phyloP scores from a whole-genome alignment of 371 early-diverging fungal genomes.

The Haplosporangium sp. region DNA sequence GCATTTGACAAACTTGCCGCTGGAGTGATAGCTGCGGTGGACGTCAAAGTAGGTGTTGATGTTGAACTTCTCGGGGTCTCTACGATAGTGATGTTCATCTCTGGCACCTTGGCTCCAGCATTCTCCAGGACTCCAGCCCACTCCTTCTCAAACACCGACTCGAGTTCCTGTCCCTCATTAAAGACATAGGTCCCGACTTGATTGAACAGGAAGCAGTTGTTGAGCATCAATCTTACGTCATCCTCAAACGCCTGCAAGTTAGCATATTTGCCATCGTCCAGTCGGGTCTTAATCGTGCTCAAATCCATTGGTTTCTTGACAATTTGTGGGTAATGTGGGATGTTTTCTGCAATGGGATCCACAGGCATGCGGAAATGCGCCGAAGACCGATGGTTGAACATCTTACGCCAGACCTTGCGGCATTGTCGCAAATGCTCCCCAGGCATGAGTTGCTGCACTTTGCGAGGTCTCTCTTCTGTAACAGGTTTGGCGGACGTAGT shows the following conservation, averaged over 20 bases:
- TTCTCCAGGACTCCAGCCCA: constrained; percentile 23
- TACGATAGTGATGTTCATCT: constrained; percentile 60
- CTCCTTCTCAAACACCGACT: constrained; percentile 72
- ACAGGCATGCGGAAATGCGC: constrained; percentile 86
- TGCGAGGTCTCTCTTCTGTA: constrained; percentile 17
- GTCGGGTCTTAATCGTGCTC: constrained; percentile 84
- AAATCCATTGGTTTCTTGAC: constrained; percentile 98
- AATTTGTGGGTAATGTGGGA: constrained; percentile 88
- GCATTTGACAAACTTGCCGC: neutral
- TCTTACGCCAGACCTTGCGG: constrained; percentile 32
- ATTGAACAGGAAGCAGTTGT: constrained; percentile 95
- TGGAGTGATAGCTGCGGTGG: neutral
- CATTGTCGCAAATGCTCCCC: constrained; percentile 32
- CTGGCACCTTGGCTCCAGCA: constrained; percentile 38
- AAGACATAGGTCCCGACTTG: constrained; percentile 82
- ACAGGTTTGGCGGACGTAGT: neutral
- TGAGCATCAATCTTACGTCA: constrained; percentile 75
- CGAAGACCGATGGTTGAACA: constrained; percentile 23
- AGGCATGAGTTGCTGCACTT: constrained; percentile 20
- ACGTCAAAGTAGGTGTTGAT: neutral
- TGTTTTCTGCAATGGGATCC: constrained; percentile 82
- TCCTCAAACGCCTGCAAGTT: constrained; percentile 61
- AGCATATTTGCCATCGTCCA: constrained; percentile 72
- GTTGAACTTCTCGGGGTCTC: constrained; percentile 55
- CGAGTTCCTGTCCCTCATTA: constrained; percentile 76